Evolutionary conservation across 352 stramenopile species (phyloP), one percentile per base, ranked within the genome.

Genomic region (Thraustochytrium sp.): DNA sequence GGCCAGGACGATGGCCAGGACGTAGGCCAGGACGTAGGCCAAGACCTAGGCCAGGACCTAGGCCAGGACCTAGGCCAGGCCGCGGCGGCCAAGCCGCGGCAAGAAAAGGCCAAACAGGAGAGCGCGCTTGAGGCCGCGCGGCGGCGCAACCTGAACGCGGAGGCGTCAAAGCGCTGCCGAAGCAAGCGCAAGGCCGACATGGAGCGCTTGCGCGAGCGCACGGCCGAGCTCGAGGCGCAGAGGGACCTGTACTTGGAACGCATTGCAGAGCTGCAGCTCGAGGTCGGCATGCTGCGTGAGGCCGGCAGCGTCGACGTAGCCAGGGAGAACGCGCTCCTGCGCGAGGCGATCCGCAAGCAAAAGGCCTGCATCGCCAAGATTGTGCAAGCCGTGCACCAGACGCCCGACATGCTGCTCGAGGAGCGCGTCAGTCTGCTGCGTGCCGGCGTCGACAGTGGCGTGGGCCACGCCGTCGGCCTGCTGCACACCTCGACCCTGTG

Each of bases 241-340:
- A 29, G 68, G 9, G 53, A 80, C 11, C 44, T 72, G 4, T 80
- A 48, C 68, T 44, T 80, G 44, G 34, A 31, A 29, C 68, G 68
- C 31, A 80, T 80, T 46, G 68, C 48, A 16, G 8, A 68, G 46
- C 51, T 80, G 49, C 68, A 80, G 46, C 13, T 64, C 13, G 68
- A 80, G 68, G 68, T 80, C 13, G n/a, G 5, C 23, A 26, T 44
- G 13, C 46, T 80, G n/a, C 68, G 68, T 0, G 8, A 46, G 18
- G 68, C 13, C 37, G 37, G 37, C 31, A 37, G 21, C 23, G 53
- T 80, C 26, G 68, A 80, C 42, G 23, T 80, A 11, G 46, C n/a
- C 68, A 80, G 63, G 68, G 68, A 80, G 13, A 80, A 80, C 26
- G 13, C 76, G 48, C 68, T 80, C 37, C 26, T 80, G 34, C 68